These are phyloP conservation scores for Bondarzewia mesenterica DNA, from an alignment of 1,284 basidiomycete genomes.

Conservation along the genomic window DNA sequence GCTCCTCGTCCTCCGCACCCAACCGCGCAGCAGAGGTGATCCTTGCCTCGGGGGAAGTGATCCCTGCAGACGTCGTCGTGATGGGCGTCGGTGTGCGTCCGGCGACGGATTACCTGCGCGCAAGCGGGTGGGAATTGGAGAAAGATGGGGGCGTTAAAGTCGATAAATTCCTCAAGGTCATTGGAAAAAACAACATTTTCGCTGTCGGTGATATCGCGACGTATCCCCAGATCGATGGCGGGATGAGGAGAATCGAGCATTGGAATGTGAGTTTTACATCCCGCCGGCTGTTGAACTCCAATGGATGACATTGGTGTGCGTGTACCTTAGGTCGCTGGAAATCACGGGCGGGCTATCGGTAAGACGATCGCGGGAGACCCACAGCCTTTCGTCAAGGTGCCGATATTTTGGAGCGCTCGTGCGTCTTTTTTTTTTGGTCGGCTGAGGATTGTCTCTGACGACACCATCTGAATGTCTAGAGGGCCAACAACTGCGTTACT, in stretches of 20 bases:
- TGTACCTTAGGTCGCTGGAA: constrained; percentile 60
- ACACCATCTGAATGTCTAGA: constrained; percentile 28
- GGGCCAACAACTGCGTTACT: constrained; percentile 77
- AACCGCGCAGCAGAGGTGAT: constrained; percentile 39
- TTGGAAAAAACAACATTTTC: constrained; percentile 58
- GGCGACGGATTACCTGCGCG: constrained; percentile 77
- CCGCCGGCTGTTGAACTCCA: background rate
- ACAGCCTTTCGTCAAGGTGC: constrained; percentile 72
- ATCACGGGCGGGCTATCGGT: constrained; percentile 81
- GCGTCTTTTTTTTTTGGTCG: constrained; percentile 17
- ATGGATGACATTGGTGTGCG: constrained; percentile 5
- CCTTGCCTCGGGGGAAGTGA: constrained; percentile 60
- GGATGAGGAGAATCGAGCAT: constrained; percentile 71
- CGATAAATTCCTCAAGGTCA: constrained; percentile 72
- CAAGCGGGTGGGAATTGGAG: constrained; percentile 55
- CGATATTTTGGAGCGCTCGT: constrained; percentile 88
- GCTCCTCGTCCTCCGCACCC: constrained; percentile 40
- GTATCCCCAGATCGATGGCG: constrained; percentile 61
- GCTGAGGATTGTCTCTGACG: background rate
- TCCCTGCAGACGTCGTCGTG: constrained; percentile 76
- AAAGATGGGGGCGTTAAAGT: constrained; percentile 79
- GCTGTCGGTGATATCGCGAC: constrained; percentile 88
- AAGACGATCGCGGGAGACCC: constrained; percentile 61
- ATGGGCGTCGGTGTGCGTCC: constrained; percentile 89
- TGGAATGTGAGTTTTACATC: constrained; percentile 79